Evolutionary conservation across 352 stramenopile species (phyloP), one percentile per base, ranked within the genome.

Genomic region (Phytophthora ramorum): DNA sequence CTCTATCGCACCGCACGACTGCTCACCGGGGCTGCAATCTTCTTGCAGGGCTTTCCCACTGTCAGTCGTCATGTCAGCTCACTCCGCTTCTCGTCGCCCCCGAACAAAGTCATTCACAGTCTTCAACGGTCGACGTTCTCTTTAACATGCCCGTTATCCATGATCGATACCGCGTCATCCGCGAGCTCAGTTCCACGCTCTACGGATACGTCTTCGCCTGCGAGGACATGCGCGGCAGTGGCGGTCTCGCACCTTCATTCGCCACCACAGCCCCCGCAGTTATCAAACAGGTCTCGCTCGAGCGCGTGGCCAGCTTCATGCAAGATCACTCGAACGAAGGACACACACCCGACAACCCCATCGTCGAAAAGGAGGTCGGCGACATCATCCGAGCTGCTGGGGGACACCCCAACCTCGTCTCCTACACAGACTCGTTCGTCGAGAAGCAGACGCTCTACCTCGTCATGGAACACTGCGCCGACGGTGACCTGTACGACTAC

Each of bases 171-270:
- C 73, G 66, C 35, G 30, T 75, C 20, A 49, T 71, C 32, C 43
- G 67, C 16, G 68, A 72, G 37, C 66, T 89, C 16, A 77, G 70
- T 57, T 51, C 69, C 14, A 85, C 79, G 17, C 63, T 86, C 30
- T 89, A 79, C 49, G 78, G 80, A 45, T 66, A 70, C 34, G 65
- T 89, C 24, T 73, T 75, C 43, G 67, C 78, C 46, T 87, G 77
- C 47, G 58, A 81, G 22, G 77, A 86, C 62, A 66, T 52, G 24
- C 40, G 43, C 14, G 30, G 17, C 35, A 47, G 26, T 24, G 22
- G 20, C 16, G 38, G 30, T 43, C 17, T 9, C 37, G 57, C 24
- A 3, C 61, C 55, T 19, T 41, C 41, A 30, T 13, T 55, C 12
- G 7, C 46, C 6, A 4, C 35, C 28, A 50, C 46, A 2, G 48